These are phyloP conservation scores for Colletotrichum musicola DNA, from an alignment of 2,329 filamentous ascomycete genomes.

Conservation along the genomic window DNA sequence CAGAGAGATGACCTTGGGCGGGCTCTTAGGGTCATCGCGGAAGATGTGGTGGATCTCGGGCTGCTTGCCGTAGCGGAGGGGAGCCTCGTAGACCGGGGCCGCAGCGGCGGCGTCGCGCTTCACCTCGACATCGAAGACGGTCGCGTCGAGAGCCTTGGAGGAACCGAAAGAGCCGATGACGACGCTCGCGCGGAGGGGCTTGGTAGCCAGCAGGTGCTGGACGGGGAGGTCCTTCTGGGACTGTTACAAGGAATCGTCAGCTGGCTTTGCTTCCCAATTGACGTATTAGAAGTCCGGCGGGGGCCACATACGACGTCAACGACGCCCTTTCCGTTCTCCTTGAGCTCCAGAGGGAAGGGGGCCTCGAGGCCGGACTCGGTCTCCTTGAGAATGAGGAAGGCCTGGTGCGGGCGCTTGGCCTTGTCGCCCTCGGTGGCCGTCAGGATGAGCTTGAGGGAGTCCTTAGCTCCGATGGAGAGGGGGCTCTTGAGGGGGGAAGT, in stretches of 20 bases:
- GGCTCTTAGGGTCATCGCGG: slow-evolving; percentile 81
- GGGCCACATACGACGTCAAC: slow-evolving; percentile 80
- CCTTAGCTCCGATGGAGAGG: slow-evolving; percentile 74
- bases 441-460: slow-evolving; percentile 84
- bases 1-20: slow-evolving; percentile 82
- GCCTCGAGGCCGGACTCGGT: slow-evolving; percentile 80
- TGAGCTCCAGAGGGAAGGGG: slow-evolving; percentile 85
- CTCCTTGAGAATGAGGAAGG: slow-evolving; percentile 88
- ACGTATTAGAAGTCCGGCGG: background rate
- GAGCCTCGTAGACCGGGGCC: slow-evolving; percentile 71
- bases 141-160: slow-evolving; percentile 73
- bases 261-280: slow-evolving; percentile 7
- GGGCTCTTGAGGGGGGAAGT: slow-evolving; percentile 72
- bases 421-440: slow-evolving; percentile 84
- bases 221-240: slow-evolving; percentile 88
- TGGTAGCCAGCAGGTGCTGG: slow-evolving; percentile 78
- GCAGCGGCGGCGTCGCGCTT: slow-evolving; percentile 72
- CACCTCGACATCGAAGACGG: slow-evolving; percentile 80
- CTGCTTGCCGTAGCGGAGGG: slow-evolving; percentile 86
- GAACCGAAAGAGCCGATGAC: slow-evolving; percentile 89
- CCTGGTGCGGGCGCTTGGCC: slow-evolving; percentile 90
- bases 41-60: slow-evolving; percentile 93
- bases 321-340: slow-evolving; percentile 88
- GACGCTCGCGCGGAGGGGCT: slow-evolving; percentile 82
- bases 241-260: slow-evolving; percentile 61